phyloP scores from a whole-genome alignment of 1,284 basidiomycete species.

The Papiliotrema nemorosa region DNA sequence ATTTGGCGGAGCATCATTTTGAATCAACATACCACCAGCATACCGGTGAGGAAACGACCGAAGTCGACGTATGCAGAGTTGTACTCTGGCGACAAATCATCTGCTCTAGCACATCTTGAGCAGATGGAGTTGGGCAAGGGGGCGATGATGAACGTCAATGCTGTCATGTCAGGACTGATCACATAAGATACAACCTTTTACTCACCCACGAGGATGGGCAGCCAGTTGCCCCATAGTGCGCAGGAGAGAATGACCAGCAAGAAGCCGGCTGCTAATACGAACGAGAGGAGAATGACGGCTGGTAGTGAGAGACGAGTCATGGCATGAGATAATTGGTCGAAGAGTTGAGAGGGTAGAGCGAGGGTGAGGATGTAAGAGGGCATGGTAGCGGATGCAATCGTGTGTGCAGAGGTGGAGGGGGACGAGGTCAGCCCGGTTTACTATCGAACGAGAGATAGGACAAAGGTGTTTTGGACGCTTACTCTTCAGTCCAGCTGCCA shows the following conservation, averaged over 20 bases:
- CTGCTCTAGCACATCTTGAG: constrained; percentile 53
- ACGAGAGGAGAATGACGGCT: constrained; percentile 92
- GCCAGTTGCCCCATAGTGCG: constrained; percentile 94
- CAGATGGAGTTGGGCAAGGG: constrained; percentile 88
- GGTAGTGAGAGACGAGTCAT: not conserved
- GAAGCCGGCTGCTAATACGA: constrained; percentile 95
- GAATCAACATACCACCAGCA: constrained; percentile 72
- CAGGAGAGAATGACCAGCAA: constrained; percentile 96
- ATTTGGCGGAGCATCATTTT: constrained; percentile 48
- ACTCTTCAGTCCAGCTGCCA: constrained; percentile 14
- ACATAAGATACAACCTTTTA: constrained; percentile 18
- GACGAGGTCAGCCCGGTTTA: constrained; percentile 1
- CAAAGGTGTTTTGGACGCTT: not conserved
- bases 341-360: constrained; percentile 4
- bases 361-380: constrained; percentile 13
- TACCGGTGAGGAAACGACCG: constrained; percentile 88
- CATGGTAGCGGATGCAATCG: not conserved
- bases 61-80: constrained; percentile 73
- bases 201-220: constrained; percentile 93
- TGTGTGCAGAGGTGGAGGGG: constrained; percentile 2
- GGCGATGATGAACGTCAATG: constrained; percentile 89
- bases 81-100: constrained; percentile 57
- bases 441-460: not conserved
- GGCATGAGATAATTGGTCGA: not conserved
- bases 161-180: constrained; percentile 51